Evolutionary conservation across 371 early-diverging fungal species (phyloP).

Genomic region (Syncephalastrum monosporum): DNA sequence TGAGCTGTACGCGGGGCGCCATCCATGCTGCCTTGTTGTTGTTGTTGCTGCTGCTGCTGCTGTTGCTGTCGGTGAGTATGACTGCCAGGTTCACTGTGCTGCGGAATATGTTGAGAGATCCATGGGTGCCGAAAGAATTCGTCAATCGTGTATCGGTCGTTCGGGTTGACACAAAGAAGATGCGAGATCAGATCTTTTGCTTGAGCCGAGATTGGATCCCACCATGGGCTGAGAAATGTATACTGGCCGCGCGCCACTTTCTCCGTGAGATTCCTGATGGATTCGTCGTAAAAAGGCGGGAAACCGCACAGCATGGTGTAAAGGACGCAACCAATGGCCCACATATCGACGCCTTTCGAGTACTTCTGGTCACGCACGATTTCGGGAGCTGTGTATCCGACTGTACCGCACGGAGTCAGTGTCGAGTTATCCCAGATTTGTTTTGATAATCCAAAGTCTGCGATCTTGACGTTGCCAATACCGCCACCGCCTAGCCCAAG

Average conservation of each 20-base stretch:
- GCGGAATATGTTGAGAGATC: slow-evolving; percentile 37
- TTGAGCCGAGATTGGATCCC: slow-evolving; percentile 65
- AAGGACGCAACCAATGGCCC: slow-evolving; percentile 82
- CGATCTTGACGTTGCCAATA: slow-evolving; percentile 67
- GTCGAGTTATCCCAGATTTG: slow-evolving; percentile 70
- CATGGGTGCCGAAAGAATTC: slow-evolving; percentile 83
- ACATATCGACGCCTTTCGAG: slow-evolving; percentile 76
- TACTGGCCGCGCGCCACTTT: slow-evolving; percentile 66
- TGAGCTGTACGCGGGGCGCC: too few species aligned
- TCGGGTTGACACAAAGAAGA: slow-evolving; percentile 56
- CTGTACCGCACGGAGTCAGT: slow-evolving; percentile 78
- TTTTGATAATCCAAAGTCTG: slow-evolving; percentile 75
- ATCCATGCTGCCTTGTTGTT: too few species aligned
- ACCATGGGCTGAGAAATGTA: slow-evolving; percentile 72
- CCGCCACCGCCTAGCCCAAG: slow-evolving; percentile 66
- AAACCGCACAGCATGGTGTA: slow-evolving; percentile 78
- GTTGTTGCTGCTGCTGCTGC: too few species aligned
- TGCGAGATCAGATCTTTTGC: slow-evolving; percentile 76
- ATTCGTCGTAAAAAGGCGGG: slow-evolving; percentile 78
- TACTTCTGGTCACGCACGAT: slow-evolving; percentile 68
- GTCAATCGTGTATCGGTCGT: slow-evolving; percentile 58
- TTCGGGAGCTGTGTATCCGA: slow-evolving; percentile 82
- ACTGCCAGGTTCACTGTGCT: too few species aligned
- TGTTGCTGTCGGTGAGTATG: too few species aligned
- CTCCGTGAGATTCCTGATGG: slow-evolving; percentile 56